Base-by-base conservation (phyloP, 768 basidiomycete genomes). In the Phlegmacium glaucopus region DNA sequence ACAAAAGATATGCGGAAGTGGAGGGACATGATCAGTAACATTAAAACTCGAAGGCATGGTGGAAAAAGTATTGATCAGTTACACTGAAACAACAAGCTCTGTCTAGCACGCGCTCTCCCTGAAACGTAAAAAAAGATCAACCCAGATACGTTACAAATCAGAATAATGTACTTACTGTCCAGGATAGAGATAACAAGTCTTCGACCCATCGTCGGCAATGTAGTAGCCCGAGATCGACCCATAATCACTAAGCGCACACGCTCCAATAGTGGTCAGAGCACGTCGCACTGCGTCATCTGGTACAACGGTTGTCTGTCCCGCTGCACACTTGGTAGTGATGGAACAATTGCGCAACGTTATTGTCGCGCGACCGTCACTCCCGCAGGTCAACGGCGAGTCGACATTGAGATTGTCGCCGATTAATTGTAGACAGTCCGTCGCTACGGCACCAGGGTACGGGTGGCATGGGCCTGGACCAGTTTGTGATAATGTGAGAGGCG, bases 401-500 rank as follows among this genome's bases (percentile, higher is more conserved):
- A 44, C 44, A 29, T 44, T 17, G 13, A 51, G 38, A 17, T 48
- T 51, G 5, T 44, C 17, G 22, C 45, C 10, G n/a, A 51, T 51
- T 16, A 51, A 28, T 18, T 30, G 5, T 5, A 51, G 45, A 18
- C 50, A 51, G 16, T 51, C 50, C 13, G 29, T 9, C 9, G 46
- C 42, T 3, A 26, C 45, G 9, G 50, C 50, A n/a, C 50, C 50
- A 15, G 50, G 50, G 26, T 47, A 51, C 3, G 50, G 50, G 28
- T 51, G 45, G 42, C 50, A 51, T 34, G 16, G 17, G 7, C 46
- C 51, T n/a, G n/a, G n/a, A n/a, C n/a, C n/a, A n/a, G n/a, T n/a
- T n/a, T n/a, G n/a, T n/a, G n/a, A n/a, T n/a, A n/a, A n/a, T n/a
- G n/a, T n/a, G n/a, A n/a, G n/a, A n/a, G n/a, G n/a, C n/a, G n/a